These are phyloP conservation scores for Calycina herbarum DNA, from an alignment of 2,329 filamentous ascomycete genomes.

Conservation along the genomic window DNA sequence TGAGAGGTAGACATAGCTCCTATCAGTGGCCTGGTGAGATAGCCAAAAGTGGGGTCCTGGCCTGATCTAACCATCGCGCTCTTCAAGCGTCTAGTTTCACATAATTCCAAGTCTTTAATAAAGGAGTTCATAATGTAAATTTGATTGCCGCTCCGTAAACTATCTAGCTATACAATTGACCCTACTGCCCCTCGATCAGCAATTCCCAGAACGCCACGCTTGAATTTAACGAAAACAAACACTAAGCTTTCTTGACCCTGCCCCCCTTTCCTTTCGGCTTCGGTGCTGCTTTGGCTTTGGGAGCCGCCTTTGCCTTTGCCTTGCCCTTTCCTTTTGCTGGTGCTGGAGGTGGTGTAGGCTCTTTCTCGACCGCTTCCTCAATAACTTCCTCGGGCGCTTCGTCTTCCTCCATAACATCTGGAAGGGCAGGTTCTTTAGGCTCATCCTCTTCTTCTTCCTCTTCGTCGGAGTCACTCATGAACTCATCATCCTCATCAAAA, in stretches of 20 bases:
- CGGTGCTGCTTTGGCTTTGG: conserved; percentile 35
- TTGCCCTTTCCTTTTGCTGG: conserved; percentile 22
- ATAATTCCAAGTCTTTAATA: too few relatives aligned
- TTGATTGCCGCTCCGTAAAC: neutral
- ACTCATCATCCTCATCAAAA: conserved; percentile 78
- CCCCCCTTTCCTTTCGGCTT: conserved; percentile 44
- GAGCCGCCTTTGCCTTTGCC: conserved; percentile 13
- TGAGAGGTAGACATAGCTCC: neutral
- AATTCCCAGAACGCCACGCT: conserved; percentile 24
- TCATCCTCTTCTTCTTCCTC: conserved; percentile 36
- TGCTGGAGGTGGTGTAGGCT: conserved; percentile 25
- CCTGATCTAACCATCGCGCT: neutral
- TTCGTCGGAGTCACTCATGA: conserved; percentile 67
- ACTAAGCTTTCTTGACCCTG: neutral
- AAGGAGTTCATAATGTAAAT: neutral
- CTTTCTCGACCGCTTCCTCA: conserved; percentile 28
- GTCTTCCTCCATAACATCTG: conserved; percentile 27
- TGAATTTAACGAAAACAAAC: neutral
- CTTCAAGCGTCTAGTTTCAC: neutral
- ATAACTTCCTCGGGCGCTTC: conserved; percentile 24
- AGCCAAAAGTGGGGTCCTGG: neutral
- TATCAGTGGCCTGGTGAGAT: neutral
- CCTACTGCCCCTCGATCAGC: neutral
- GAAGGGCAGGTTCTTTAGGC: conserved; percentile 14
- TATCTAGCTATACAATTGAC: neutral